These are phyloP conservation scores for Crassisporium funariophilum DNA, from an alignment of 768 basidiomycete species.

Conservation along the genomic window DNA sequence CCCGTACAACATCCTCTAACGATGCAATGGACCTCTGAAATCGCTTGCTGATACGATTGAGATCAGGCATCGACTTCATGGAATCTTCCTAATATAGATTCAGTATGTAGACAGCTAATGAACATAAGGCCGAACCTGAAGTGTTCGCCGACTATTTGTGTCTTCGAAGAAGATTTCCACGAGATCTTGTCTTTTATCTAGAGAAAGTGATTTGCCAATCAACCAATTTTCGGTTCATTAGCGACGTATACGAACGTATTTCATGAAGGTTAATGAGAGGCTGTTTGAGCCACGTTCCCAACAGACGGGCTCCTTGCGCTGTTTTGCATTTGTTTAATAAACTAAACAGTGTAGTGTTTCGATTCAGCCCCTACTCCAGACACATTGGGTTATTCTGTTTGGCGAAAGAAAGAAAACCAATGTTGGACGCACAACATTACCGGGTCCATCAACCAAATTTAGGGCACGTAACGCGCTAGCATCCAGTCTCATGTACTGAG, in stretches of 20 bases:
- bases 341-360: constrained; percentile 87
- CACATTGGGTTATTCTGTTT: constrained; percentile 1
- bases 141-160: constrained; percentile 61
- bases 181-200: constrained; percentile 84
- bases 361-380: constrained; percentile 53
- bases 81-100: constrained; percentile 66
- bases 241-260: constrained; percentile 61
- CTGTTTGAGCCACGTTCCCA: constrained; percentile 94
- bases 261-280: constrained; percentile 93
- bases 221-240: background rate
- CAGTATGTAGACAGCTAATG: background rate
- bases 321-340: constrained; percentile 96
- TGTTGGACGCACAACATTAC: constrained; percentile 47
- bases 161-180: constrained; percentile 88
- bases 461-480: constrained; percentile 92
- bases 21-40: constrained; percentile 84
- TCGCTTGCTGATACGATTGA: constrained; percentile 88
- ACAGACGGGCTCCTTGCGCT: constrained; percentile 84
- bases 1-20: constrained; percentile 93
- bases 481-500: constrained; percentile 95
- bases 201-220: background rate
- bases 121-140: constrained; percentile 56
- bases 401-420: background rate
- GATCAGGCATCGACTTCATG: constrained; percentile 90
- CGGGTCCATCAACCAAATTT: constrained; percentile 76